Base-by-base conservation (phyloP, 2,329 filamentous ascomycete genomes). In the Aspergillus sp. region DNA sequence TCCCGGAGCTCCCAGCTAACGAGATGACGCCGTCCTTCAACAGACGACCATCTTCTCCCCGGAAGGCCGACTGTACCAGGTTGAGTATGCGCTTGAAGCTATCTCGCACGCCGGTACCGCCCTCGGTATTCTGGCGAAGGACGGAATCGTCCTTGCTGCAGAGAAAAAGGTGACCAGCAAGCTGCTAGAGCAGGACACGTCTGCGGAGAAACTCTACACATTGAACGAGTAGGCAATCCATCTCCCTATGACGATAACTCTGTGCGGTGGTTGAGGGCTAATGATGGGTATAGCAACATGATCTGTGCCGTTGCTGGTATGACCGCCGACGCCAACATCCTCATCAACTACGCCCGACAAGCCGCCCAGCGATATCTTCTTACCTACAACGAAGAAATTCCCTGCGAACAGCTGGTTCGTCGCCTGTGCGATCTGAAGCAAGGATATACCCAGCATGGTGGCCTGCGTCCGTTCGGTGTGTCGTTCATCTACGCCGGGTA, bases 41-140 rank as follows among this genome's bases (percentile, higher is more conserved):
- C 71, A 96, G 93, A 99, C 95, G 71, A 99, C 95, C 77, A 99
- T 99, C 86, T 99, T 99, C 88, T 99, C 95, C 62, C 95, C 95
- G 61, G 95, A 99, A 82, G 95, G 95, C 66, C 93, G 95, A 74
- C 87, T 99, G 63, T 99, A 99, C 80, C 95, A 99, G 81, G 95
- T 99, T 72, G 95, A 99, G 86, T 99, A 99, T 85, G 96, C 95
- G 26, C 87, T 99, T 55, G 95, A 99, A 80, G 95, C 95, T 75
- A 99, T 99, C 75, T 99, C 95, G 67, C 95, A 99, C 73, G 95
- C 95, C 68, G 95, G 95, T 70, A 99, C 95, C 53, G 95, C 95
- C 67, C 88, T 99, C 71, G 95, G 95, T 57, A 97, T 99, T 74
- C 85, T 99, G 67, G 95, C 96, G 67, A 93, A 96, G 80, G 95